Evolutionary conservation across 2,329 filamentous ascomycete genomes (phyloP).

Genomic region (Pseudogymnoascus sp.): DNA sequence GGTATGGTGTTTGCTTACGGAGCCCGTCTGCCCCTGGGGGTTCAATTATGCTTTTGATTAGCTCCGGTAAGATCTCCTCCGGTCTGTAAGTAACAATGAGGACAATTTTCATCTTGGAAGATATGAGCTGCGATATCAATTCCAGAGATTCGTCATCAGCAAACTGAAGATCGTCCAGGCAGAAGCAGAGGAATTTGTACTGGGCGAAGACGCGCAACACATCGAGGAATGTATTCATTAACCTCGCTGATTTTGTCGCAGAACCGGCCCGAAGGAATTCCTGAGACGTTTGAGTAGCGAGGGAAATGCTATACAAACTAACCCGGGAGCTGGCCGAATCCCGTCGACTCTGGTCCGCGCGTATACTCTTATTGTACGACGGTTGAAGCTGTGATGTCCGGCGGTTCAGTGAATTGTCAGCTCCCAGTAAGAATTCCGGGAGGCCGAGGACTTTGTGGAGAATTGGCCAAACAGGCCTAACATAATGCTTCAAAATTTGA

Average conservation of each 20-base stretch:
- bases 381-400: slow-evolving; percentile 16
- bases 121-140: slow-evolving; percentile 72
- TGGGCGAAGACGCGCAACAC: slow-evolving; percentile 73
- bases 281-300: slow-evolving; percentile 46
- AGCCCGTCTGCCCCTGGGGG: slow-evolving; percentile 48
- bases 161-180: slow-evolving; percentile 83
- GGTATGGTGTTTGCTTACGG: slow-evolving; percentile 21
- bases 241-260: slow-evolving; percentile 59
- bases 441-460: slow-evolving; percentile 55
- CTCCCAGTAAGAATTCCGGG: slow-evolving; percentile 61
- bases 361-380: slow-evolving; percentile 26
- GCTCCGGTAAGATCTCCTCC: slow-evolving; percentile 54
- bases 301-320: slow-evolving; percentile 22
- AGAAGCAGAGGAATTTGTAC: slow-evolving; percentile 82
- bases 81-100: slow-evolving; percentile 71
- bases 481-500: slow-evolving; percentile 52
- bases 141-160: slow-evolving; percentile 84
- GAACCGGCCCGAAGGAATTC: slow-evolving; percentile 53
- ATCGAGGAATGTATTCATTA: slow-evolving; percentile 84
- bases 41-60: slow-evolving; percentile 47
- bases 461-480: slow-evolving; percentile 57
- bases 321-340: slow-evolving; percentile 26
- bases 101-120: slow-evolving; percentile 71
- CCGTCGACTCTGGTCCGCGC: slow-evolving; percentile 20
- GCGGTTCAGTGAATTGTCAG: slow-evolving; percentile 10